Base-by-base conservation (phyloP, 2,329 filamentous ascomycete species). In the Akanthomyces lecanii region DNA sequence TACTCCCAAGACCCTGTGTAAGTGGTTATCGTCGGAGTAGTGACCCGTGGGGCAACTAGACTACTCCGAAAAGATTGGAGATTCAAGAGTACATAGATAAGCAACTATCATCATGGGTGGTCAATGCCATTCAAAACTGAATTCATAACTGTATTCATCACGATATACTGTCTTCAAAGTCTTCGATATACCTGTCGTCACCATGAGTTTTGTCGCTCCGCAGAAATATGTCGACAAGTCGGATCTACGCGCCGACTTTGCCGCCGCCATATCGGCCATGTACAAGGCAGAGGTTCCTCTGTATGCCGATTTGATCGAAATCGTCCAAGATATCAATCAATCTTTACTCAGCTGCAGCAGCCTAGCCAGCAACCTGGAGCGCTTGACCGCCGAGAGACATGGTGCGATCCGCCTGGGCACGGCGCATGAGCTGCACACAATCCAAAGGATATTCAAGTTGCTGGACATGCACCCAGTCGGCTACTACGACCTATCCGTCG, bases 401-500 rank as follows among this genome's bases (percentile, higher is more conserved):
- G 81, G 80, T 2, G 81, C 81, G 2, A 81, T 83, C 45, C 74
- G 81, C 0, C 74, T 83, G 0, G 80, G 81, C 4, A 81, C 77
- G 0, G 56, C 73, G 0, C 61, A 75, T 11, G 81, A 83, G 65
- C 69, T 83, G 12, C 66, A 68, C 5, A 78, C 72, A 1, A 75
- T 82, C 50, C 62, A 72, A 1, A 75, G 79, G 10, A 67, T 84
- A 33, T 82, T 84, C 63, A 71, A 72, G 0, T 63, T 82, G 2
- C 70, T 84, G 62, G 79, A 77, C 5, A 78, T 84, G 76, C 67
- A 77, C 25, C 74, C 82, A 0, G 80, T 83, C 0, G 81, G 80
- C 0, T 83, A 83, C 67, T 84, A 84, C 64, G 80, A 84, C 61
- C 72, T 84, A 0, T 76, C 75, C 0, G 67, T 75, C 0, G 80